A percentile compares a stretch with the other conserved stretches of the same genome.
These are phyloP conservation scores for Beauveria medogensis DNA, from an alignment of 2,329 filamentous ascomycete genomes.

Conservation along the genomic window DNA sequence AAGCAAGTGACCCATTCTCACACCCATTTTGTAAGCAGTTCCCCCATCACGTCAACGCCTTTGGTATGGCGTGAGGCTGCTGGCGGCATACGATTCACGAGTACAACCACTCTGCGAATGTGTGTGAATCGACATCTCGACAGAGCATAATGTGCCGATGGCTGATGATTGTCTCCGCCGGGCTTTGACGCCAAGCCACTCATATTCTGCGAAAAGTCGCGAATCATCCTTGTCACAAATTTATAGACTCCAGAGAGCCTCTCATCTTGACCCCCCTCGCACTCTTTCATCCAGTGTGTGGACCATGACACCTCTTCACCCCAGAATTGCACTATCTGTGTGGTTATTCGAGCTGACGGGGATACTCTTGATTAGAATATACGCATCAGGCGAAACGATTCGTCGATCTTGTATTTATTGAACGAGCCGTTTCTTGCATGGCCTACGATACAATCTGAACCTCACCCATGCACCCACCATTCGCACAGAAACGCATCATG, in stretches of 20 bases:
- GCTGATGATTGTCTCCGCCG: background rate
- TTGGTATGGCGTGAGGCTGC: constrained; percentile 10
- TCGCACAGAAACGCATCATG: background rate
- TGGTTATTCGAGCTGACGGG: background rate
- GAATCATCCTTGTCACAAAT: too few relatives aligned
- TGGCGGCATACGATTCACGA: background rate
- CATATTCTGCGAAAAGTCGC: too few relatives aligned
- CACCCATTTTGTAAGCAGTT: background rate
- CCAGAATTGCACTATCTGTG: background rate
- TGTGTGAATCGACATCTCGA: background rate
- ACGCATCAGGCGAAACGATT: background rate
- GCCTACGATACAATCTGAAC: background rate
- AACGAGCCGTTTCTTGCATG: background rate
- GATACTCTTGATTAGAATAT: background rate
- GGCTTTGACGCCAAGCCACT: background rate
- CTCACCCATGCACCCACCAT: background rate
- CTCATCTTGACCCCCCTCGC: too few relatives aligned
- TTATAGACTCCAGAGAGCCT: too few relatives aligned
- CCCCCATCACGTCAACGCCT: constrained; percentile 12
- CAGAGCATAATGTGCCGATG: background rate
- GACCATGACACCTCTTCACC: background rate
- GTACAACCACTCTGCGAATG: background rate
- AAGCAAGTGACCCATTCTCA: background rate
- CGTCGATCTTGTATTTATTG: too few relatives aligned
- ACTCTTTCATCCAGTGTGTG: too few relatives aligned